Evolutionary conservation across 1,284 basidiomycete species (phyloP), one percentile per base, ranked within the genome.

Genomic region (Apiotrichum akiyoshidainum): DNA sequence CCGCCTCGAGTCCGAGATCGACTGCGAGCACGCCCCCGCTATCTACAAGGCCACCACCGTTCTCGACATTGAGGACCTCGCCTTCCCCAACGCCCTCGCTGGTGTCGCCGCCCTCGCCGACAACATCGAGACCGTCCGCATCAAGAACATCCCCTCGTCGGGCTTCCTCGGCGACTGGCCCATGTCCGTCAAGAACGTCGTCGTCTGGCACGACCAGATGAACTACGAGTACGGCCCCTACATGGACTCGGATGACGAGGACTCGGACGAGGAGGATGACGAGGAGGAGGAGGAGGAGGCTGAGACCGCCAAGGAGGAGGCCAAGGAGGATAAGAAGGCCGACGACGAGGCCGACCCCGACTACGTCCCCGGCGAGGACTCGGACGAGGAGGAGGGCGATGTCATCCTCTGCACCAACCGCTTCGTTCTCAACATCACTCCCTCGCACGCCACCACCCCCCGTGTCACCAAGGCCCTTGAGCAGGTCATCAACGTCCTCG

Each of bases 391-490:
- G 13, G 48, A 50, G 12, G 49, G n/a, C 22, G 39, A 31, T 22
- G 22, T 41, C 37, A 39, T 40, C 31, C 51, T 52, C n/a, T 42
- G 40, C 51, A 44, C 51, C 11, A 34, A 40, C 9, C 40, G 41
- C 39, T 44, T 52, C 17, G 51, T 52, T 17, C 51, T 52, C 51
- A 52, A 52, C 41, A n/a, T 52, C 51, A 52, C 16, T 1, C 51
- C 51, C n/a, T 44, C 40, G 26, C 31, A 52, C 51, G 17, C 51
- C 51, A 44, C 40, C 10, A 52, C 22, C 6, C 51, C 51, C 51
- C 40, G 31, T 9, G 51, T 52, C 31, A 41, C 40, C 51, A 52
- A 52, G 51, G 51, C 51, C 16, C 41, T 52, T n/a, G 51, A 52
- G 41, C 51, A 52, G 51, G 44, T 42, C 22, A 52, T 52, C 51